Percentiles rank a stretch among this genome's conserved stretches.
Conservation (phyloP, 306 rosid species). For the Sophora flavescens region DNA sequence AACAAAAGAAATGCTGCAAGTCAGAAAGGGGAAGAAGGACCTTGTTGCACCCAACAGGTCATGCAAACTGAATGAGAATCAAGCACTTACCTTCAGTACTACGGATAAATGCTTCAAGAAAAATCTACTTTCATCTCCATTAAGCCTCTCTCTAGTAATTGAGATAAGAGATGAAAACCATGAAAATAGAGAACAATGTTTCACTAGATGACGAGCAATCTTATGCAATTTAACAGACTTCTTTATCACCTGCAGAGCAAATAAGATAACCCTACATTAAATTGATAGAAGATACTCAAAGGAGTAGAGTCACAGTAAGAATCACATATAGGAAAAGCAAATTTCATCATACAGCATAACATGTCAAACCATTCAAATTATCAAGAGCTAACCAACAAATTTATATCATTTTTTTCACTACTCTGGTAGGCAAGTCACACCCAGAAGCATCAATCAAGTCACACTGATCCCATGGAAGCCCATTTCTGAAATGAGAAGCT, state of each 20-base stretch:
- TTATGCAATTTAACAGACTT: slow-evolving; percentile 72
- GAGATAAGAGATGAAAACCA: slow-evolving; percentile 84
- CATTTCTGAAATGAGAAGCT: slow-evolving; percentile 14
- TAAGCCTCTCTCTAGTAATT: slow-evolving; percentile 45
- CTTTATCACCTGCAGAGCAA: slow-evolving; percentile 70
- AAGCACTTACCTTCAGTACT: slow-evolving; percentile 50
- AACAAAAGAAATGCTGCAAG: slow-evolving; percentile 29
- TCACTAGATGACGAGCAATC: slow-evolving; percentile 74
- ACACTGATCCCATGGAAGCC: not conserved
- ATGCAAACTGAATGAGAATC: slow-evolving; percentile 25
- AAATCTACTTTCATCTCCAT: slow-evolving; percentile 56
- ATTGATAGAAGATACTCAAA: slow-evolving; percentile 31
- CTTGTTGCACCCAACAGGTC: slow-evolving; percentile 25
- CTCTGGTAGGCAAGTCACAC: slow-evolving; percentile 21
- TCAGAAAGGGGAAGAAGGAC: not conserved
- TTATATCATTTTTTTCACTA: not conserved
- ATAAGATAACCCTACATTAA: slow-evolving; percentile 35
- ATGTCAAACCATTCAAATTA: slow-evolving; percentile 22
- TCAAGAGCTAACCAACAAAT: not conserved
- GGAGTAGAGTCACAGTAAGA: slow-evolving; percentile 29
- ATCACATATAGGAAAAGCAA: not conserved
- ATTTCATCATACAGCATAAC: slow-evolving; percentile 27
- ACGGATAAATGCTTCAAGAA: slow-evolving; percentile 62
- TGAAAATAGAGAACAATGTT: slow-evolving; percentile 73
- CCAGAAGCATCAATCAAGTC: not conserved